These are phyloP conservation scores for Amaranthus hypochondriacus DNA, from an alignment of 148 eudicot species.

Conservation along the genomic window DNA sequence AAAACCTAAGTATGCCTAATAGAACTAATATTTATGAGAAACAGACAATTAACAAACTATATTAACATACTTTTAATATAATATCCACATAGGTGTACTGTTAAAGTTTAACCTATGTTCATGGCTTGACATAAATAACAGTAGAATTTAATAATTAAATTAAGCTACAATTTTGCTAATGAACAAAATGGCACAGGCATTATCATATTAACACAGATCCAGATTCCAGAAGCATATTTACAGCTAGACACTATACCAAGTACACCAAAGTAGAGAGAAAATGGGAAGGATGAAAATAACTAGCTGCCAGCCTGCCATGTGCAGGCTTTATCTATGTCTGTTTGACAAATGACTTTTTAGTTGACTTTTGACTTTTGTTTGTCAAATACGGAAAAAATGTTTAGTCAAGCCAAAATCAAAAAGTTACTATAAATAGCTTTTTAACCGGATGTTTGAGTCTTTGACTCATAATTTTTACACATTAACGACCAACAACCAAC, in stretches of 20 bases:
- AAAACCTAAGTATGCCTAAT: neutral
- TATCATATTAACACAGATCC: slow-evolving; percentile 13
- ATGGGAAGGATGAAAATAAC: slow-evolving; percentile 19
- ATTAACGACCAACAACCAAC: no score
- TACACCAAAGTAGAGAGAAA: neutral
- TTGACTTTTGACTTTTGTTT: no score
- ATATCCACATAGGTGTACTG: slow-evolving; percentile 10
- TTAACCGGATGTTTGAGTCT: no score
- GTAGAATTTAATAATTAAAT: neutral
- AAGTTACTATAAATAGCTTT: no score
- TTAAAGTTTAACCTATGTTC: slow-evolving; percentile 4
- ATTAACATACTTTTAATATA: neutral
- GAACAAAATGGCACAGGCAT: slow-evolving; percentile 20
- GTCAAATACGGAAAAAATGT: no score
- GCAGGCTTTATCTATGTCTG: neutral
- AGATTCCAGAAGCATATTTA: slow-evolving; percentile 3
- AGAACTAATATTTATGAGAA: neutral
- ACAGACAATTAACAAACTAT: neutral
- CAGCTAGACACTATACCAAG: slow-evolving; percentile 16
- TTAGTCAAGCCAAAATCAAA: no score
- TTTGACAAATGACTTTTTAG: no score
- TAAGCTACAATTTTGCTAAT: neutral
- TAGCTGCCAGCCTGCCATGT: slow-evolving; percentile 22
- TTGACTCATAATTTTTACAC: no score
- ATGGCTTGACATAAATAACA: neutral